Evolutionary conservation across 768 basidiomycete genomes (phyloP), one percentile per base, ranked within the genome.

Genomic region (Kwoniella europaea): DNA sequence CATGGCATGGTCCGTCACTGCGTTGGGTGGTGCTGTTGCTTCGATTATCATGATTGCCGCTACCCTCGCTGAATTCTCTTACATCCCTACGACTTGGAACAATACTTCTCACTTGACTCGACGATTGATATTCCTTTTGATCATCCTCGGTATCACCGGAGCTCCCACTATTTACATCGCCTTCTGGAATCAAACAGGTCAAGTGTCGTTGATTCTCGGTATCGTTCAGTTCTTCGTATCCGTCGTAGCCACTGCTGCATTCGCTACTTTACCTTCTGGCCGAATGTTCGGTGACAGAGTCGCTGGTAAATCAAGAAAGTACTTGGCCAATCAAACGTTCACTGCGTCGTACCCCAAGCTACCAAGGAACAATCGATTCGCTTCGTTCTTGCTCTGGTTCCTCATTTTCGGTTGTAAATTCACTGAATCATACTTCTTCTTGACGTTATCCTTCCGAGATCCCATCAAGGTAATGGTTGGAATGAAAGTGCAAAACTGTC

Each of bases 211-310:
- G 79, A 98, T 98, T 85, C 88, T 98, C 77, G 93, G 93, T 74
- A 93, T 98, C 75, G 92, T 96, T 9, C 96, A 99, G 78, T 98
- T 98, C 86, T 93, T 90, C 86, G 92, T 98, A 69, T 92, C 95
- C 27, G 90, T 93, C 61, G 85, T 90, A 65, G 92, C 91, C 9
- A 93, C 93, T 1, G 85, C 95, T 63, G 87, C 95, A 9, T 98
- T 98, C 82, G 89, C 92, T 27, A 87, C 93, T 80, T 89, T 99
- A 85, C 97, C 97, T 0, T 97, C 94, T 0, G 97, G 94, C 0
- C 90, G 96, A 20, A 98, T 98, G 94, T 99, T 99, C 80, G 97
- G 97, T 42, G 97, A 99, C 83, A 89, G 96, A 65, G 97, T 99
- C 0, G 93, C 91, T 0, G 92, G 96, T 62, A 98, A 96, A 85